These are phyloP conservation scores for Mimosa pudica DNA, from an alignment of 306 rosid genomes.

Conservation along the genomic window DNA sequence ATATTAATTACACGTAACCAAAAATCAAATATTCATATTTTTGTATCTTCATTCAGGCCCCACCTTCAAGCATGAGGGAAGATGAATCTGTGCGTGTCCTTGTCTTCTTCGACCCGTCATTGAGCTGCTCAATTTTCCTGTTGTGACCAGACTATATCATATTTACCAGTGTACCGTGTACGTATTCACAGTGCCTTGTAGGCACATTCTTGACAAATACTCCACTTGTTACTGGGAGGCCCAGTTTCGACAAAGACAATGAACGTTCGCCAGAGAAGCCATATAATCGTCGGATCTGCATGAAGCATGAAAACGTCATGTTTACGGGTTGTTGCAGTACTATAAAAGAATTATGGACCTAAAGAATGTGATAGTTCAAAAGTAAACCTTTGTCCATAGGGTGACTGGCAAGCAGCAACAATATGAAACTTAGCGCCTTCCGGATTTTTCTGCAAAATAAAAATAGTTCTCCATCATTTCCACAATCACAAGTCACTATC, in stretches of 20 bases:
- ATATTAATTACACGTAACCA: no score
- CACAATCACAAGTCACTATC: not conserved
- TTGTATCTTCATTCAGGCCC: slow-evolving; percentile 12
- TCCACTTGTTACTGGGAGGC: slow-evolving; percentile 31
- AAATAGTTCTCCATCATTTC: slow-evolving; percentile 24
- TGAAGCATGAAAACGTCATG: slow-evolving; percentile 31
- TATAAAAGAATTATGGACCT: not conserved
- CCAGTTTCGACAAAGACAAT: slow-evolving; percentile 81
- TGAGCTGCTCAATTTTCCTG: not conserved
- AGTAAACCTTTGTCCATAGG: slow-evolving; percentile 80
- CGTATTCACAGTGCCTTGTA: slow-evolving; percentile 3
- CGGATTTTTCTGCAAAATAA: slow-evolving; percentile 47
- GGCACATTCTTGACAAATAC: not conserved
- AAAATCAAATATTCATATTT: not conserved
- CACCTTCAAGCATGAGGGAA: slow-evolving; percentile 1
- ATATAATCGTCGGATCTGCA: slow-evolving; percentile 90
- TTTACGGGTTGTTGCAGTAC: slow-evolving; percentile 19
- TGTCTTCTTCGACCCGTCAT: not conserved
- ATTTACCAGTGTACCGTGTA: slow-evolving; percentile 3
- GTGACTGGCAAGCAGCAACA: slow-evolving; percentile 72
- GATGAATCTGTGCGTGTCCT: not conserved
- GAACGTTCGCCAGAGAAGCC: slow-evolving; percentile 90
- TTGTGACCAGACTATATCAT: not conserved
- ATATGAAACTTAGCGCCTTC: slow-evolving; percentile 68
- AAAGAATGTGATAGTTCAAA: slow-evolving; percentile 16